Evolutionary conservation across 2,329 filamentous ascomycete genomes (phyloP), one percentile per base, ranked within the genome.

Genomic region (Monosporascus sp.): DNA sequence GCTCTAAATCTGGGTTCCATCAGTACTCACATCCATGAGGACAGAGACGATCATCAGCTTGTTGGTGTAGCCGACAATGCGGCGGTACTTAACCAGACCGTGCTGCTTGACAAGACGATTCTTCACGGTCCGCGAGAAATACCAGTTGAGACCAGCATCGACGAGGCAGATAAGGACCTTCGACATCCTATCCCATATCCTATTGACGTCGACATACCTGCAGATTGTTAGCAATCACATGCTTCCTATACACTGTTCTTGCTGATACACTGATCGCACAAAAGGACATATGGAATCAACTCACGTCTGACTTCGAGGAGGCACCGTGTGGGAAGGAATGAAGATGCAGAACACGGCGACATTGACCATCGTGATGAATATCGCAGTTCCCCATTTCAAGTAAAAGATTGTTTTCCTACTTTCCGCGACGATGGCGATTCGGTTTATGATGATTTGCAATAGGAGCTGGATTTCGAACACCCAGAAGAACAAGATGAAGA

Each of bases 381-480:
- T 39, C 1, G 75, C 68, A 0, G 73, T 73, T 1, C 69, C 69
- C 74, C 74, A 78, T 66, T 81, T 80, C 27, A 82, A 57, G 15
- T 59, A 64, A 0, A 49, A 25, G 6, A 75, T 70, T 2, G 70
- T 72, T 0, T 59, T 63, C 24, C 65, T 66, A 44, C 73, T 65
- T 15, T 75, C 70, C 14, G 74, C 69, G 37, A 81, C 73, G 39
- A 82, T 70, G 0, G 72, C 70, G 22, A 80, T 75, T 50, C 79
- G 72, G 58, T 81, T 81, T 62, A 80, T 75, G 57, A 81, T 79
- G 47, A 82, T 81, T 57, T 81, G 77, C 66, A 80, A 72, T 2
- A 81, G 59, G 2, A 79, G 65, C 54, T 81, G 78, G 15, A 80
- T 72, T 53, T 77, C 66, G 25, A 76, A 69, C 0, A 72, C 68